phyloP scores from a whole-genome alignment of 352 stramenopile genomes.

The Globisporangium iwayamae region DNA sequence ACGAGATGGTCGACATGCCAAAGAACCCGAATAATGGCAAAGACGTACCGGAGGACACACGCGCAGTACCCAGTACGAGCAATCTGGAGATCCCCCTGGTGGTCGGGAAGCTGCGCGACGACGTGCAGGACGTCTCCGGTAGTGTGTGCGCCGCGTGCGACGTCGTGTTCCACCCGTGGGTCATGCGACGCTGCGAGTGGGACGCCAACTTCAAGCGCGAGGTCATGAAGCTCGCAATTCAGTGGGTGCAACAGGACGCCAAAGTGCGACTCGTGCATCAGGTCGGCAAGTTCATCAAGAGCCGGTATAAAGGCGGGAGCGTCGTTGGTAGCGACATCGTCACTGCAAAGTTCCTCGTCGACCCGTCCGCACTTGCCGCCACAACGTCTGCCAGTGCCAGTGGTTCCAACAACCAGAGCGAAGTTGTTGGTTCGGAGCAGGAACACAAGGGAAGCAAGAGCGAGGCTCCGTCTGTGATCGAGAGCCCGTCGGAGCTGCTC shows the following conservation, averaged over 20 bases:
- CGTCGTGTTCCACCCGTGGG: conserved; percentile 79
- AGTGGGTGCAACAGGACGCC: conserved; percentile 77
- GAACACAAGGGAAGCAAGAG: not conserved
- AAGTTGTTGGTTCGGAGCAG: not conserved
- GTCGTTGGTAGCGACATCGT: conserved; percentile 56
- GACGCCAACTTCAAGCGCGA: conserved; percentile 81
- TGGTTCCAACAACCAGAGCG: conserved; percentile 7
- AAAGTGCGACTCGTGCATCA: conserved; percentile 33
- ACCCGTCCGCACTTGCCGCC: conserved; percentile 12
- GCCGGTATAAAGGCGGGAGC: conserved; percentile 71
- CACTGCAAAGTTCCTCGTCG: conserved; percentile 75
- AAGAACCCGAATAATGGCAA: conserved; percentile 72
- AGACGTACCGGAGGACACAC: conserved; percentile 56
- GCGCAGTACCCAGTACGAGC: conserved; percentile 59
- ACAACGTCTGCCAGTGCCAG: not conserved
- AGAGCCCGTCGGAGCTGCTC: conserved; percentile 47
- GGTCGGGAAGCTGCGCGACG: conserved; percentile 52
- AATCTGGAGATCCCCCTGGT: conserved; percentile 76
- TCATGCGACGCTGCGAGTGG: conserved; percentile 66
- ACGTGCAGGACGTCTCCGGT: conserved; percentile 44
- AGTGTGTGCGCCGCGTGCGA: conserved; percentile 51
- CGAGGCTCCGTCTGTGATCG: conserved; percentile 21
- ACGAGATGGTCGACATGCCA: conserved; percentile 63
- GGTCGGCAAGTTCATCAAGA: conserved; percentile 82
- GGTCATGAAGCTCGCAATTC: conserved; percentile 68